phyloP scores from a whole-genome alignment of 225 moss, liverwort and hornwort species.

The Antitrichia curtipendula region DNA sequence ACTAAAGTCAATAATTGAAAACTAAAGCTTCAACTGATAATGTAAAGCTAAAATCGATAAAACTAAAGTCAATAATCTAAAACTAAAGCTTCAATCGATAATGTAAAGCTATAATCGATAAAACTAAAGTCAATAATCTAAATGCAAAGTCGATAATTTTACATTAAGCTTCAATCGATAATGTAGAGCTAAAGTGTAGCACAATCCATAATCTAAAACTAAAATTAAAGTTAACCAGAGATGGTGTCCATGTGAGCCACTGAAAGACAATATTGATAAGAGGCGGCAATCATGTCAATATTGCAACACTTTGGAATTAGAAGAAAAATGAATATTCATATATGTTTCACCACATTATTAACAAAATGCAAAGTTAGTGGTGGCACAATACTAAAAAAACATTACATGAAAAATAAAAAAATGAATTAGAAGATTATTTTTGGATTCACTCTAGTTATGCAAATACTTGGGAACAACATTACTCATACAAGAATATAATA shows the following conservation, averaged over 20 bases:
- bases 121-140: too few relatives aligned
- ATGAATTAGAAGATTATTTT: not conserved
- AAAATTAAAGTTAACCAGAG: not conserved
- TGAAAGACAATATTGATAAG: not conserved
- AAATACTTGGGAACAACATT: not conserved
- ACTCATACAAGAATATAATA: not conserved
- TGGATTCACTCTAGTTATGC: not conserved
- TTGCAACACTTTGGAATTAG: too few relatives aligned
- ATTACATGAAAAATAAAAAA: not conserved
- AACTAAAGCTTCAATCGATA: not conserved
- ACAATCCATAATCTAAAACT: not conserved
- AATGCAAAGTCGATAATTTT: too few relatives aligned
- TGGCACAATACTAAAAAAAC: too few relatives aligned
- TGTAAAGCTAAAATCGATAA: too few relatives aligned
- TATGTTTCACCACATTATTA: not conserved
- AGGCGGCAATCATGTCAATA: too few relatives aligned
- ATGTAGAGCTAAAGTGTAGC: not conserved
- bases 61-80: not conserved
- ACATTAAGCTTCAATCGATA: not conserved
- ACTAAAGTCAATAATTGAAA: too few relatives aligned
- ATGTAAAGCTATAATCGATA: not conserved
- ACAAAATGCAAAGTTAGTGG: rapidly evolving
- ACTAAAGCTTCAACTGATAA: too few relatives aligned
- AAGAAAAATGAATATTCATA: not conserved
- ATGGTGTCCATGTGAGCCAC: rapidly evolving